Evolutionary conservation across 257 asterid species (phyloP), one percentile per base, ranked within the genome.

Genomic region (Echites panduratus): DNA sequence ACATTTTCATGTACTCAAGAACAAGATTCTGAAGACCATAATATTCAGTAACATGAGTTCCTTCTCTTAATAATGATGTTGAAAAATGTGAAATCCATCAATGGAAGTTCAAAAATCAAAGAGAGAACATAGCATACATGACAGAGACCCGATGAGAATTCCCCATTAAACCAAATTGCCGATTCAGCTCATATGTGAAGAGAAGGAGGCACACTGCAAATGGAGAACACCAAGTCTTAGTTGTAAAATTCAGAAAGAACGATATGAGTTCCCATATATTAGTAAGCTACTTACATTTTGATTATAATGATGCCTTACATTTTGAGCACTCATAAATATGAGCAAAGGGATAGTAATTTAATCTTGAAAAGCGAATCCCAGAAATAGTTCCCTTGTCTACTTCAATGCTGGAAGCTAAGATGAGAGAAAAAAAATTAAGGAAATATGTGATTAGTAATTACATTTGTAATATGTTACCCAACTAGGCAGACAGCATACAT

Each of bases 111-210:
- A 11, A 27, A 35, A 32, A 4, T 16, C 58, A 70, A 32, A 35
- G 8, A 38, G 19, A 12, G 65, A 52, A 70, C 11, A 35, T 26
- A 48, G 72, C 87, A 22, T 87, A 93, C 98, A 89, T 72, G 45
- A 89, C 85, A 52, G 98, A 88, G 73, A 91, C 70, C 70, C 77
- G 86, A 43, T 47, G 89, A 67, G 89, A 84, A 80, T 86, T 88
- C 80, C 75, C 84, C 76, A 48, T 62, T 26, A 75, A 76, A n/a
- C 72, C 78, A 80, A 85, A 77, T 81, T 82, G 89, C 68, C 83
- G 86, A 82, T 89, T 97, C 76, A 94, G 96, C 87, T 94, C 98
- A 68, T 91, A 91, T 9, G 98, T 72, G 80, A 91, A 94, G 67
- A 88, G 91, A 64, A 94, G 78, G 67, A 94, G 41, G 79, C 90